phyloP scores from a whole-genome alignment of 1,139 yeast genomes.

The Pichia sp. region DNA sequence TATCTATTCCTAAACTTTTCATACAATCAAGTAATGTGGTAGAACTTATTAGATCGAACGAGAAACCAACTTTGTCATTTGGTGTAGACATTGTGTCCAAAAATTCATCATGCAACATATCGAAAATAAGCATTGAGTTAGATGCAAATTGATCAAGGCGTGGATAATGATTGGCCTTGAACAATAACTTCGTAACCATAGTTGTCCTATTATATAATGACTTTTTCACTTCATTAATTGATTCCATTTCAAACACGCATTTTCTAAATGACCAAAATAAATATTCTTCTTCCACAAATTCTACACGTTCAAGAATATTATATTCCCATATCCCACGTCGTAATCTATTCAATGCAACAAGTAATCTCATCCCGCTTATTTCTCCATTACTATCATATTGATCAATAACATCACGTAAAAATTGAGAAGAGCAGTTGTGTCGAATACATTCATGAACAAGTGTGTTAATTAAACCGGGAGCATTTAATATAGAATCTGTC shows the following conservation, averaged over 20 bases:
- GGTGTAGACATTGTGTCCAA: slow-evolving; percentile 5
- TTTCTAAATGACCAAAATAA: slow-evolving; percentile 13
- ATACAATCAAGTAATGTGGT: slow-evolving; percentile 10
- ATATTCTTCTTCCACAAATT: slow-evolving; percentile 12
- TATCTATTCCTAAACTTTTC: slow-evolving; percentile 12
- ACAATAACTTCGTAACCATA: slow-evolving; percentile 11
- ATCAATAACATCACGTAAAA: slow-evolving; percentile 14
- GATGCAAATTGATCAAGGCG: slow-evolving; percentile 11
- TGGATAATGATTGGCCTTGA: slow-evolving; percentile 11
- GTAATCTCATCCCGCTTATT: slow-evolving; percentile 9
- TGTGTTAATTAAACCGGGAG: slow-evolving; percentile 9
- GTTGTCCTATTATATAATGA: slow-evolving; percentile 11
- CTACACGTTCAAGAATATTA: slow-evolving; percentile 13
- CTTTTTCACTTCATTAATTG: slow-evolving; percentile 13
- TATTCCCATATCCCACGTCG: slow-evolving; percentile 15
- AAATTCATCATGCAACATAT: slow-evolving; percentile 15
- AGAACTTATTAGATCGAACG: slow-evolving; percentile 10
- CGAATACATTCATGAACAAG: slow-evolving; percentile 14
- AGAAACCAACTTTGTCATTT: slow-evolving; percentile 9
- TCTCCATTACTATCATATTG: slow-evolving; percentile 16
- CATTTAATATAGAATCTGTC: slow-evolving; percentile 5
- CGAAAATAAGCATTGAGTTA: slow-evolving; percentile 15
- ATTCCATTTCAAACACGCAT: slow-evolving; percentile 17
- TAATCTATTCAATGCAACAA: slow-evolving; percentile 12
- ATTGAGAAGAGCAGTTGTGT: slow-evolving; percentile 14